Base-by-base conservation (phyloP, 495 filamentous ascomycete species). In the Xylaria nigripes region DNA sequence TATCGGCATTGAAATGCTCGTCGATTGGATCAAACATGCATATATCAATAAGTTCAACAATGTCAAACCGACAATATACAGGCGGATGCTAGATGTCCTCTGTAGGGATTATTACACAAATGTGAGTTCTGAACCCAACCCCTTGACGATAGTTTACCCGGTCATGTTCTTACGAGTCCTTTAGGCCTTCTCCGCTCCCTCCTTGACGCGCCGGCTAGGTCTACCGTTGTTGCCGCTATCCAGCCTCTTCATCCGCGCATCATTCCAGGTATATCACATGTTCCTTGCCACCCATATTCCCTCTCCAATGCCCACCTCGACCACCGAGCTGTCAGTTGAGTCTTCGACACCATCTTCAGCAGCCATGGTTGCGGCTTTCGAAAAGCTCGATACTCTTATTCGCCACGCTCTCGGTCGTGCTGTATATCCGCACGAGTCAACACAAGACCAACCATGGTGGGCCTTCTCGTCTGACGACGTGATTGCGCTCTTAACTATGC, bases 41-140 rank as follows among this genome's bases (percentile, higher is more conserved):
- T 99, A 95, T 67, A 93, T 97, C 67, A 90, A 82, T 56, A 99
- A 99, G 68, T 99, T 99, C 75, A 99, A 99, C 74, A 94, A 93
- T 59, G 87, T 86, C 47, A 88, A 90, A 38, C 94, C 94, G 18
- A 84, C 78, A 2, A 83, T 99, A 38, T 97, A 99, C 64, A 77
- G 79, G 13, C 82, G 89, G 27, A 96, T 93, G 67, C 75, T 96
- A 13, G 93, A 99, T 63, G 84, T 97, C 2, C 75, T 97, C 15
- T 89, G 90, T 44, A 96, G 96, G 65, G 93, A 99, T 61, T 99
- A 99, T 70, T 97, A 97, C 66, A 90, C 90, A 2, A 90, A 95
- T 64, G 84, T 86, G 68, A 71, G 79, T 6, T 40, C 10, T 18
- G n/a, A 8, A 58, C 18, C 15, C 38, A 25, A 18, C 42, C 21